Evolutionary conservation across 148 eudicot species (phyloP), one percentile per base, ranked within the genome.

Genomic region (Camellia sinensis): DNA sequence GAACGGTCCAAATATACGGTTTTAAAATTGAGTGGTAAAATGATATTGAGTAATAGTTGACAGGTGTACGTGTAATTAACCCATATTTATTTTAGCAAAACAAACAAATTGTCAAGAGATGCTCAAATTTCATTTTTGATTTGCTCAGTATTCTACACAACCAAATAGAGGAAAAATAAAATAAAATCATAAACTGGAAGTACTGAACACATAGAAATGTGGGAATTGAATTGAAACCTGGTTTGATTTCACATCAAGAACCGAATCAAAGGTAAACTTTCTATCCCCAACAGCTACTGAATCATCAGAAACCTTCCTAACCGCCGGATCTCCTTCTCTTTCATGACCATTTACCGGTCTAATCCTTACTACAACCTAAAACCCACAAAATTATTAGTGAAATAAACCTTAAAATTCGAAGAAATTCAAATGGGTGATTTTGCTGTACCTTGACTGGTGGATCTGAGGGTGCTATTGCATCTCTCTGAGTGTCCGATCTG

Each of bases 371-470:
- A 90, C 86, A 78, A 92, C 97, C 94, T 93, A 85, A 46, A 80
- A 84, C 59, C 43, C 13, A 13, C 71, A 46, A 37, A 50, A 64
- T 71, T 67, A 66, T 18, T 48, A 61, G 29, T 19, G 46, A 45
- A 21, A 71, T 74, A 3, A 41, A 12, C 50, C 4, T 46, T 22
- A 63, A 11, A 57, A 18, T 81, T 41, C 59, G 14, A 37, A 67
- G 64, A 43, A 7, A 4, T 8, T 17, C 7, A 22, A 44, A 61
- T 45, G 56, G 2, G 0, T 43, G 67, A 44, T 13, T 44, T 8
- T 8, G 2, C 4, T 74, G 17, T 84, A 93, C 99, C 98, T 93
- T 93, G 75, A 96, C 98, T 14, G 97, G 62, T 11, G 92, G 89
- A 88, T 92, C 89, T 70, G 82, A 67, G 70, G 50, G 57, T 15